phyloP scores from a whole-genome alignment of 345 rosid species.

The Alliaria petiolata region DNA sequence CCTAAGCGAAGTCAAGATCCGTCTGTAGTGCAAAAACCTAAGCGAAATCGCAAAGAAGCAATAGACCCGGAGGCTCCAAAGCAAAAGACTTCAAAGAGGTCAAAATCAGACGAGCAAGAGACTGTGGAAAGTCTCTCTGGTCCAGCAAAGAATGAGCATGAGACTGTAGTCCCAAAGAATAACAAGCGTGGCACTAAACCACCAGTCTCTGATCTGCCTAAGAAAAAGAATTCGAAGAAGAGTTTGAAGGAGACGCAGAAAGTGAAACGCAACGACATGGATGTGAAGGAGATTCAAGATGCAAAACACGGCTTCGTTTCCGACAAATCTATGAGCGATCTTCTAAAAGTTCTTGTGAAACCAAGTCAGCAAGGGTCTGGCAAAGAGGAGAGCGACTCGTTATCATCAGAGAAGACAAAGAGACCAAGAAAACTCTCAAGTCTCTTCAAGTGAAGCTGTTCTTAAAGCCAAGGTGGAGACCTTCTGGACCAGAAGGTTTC shows the following conservation, averaged over 20 bases:
- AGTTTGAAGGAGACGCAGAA: conserved; percentile 17
- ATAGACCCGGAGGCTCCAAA: conserved; percentile 2
- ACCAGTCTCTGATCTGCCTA: conserved; percentile 5
- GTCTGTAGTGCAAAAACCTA: not conserved
- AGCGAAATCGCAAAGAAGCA: conserved; percentile 11
- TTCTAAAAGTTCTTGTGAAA: conserved; percentile 13
- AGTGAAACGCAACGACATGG: not conserved
- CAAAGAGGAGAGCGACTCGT: conserved; percentile 19
- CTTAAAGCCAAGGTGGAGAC: not conserved
- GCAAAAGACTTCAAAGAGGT: conserved; percentile 24
- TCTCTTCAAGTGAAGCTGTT: conserved; percentile 38
- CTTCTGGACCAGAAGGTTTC: not conserved
- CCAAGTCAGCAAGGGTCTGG: conserved; percentile 1
- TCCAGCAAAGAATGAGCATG: conserved; percentile 1
- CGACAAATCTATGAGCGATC: conserved; percentile 20
- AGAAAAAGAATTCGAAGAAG: conserved; percentile 9
- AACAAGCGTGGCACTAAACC: conserved; percentile 8
- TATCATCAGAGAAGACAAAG: conserved; percentile 17
- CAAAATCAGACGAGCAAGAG: conserved; percentile 15
- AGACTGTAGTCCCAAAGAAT: not conserved
- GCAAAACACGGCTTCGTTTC: not conserved
- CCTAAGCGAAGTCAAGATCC: conserved; percentile 14
- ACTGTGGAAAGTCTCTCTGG: not conserved
- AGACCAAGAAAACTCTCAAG: conserved; percentile 33
- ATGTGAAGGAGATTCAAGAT: conserved; percentile 4